Percentiles rank a stretch among this genome's conserved stretches.
phyloP scores from a whole-genome alignment of 768 basidiomycete genomes.

The Cystofilobasidium macerans region DNA sequence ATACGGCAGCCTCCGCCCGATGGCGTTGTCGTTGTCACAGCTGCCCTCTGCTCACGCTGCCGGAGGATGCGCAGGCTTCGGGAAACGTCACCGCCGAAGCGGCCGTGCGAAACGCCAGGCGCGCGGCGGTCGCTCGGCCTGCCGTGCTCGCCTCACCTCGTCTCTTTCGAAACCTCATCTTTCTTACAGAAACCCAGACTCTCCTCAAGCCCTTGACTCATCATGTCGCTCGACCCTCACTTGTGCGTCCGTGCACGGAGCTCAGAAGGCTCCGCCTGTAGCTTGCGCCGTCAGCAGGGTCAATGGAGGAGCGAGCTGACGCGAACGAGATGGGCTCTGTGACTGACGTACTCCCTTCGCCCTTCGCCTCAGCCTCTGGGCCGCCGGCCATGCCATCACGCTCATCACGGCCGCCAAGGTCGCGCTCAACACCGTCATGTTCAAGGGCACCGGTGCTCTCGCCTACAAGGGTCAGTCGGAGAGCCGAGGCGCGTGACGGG shows the following conservation, averaged over 20 bases:
- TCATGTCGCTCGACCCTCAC: conserved; percentile 29
- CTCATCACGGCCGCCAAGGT: conserved; percentile 29
- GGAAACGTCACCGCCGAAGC: too few relatives aligned
- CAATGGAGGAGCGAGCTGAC: background rate
- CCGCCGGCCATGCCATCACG: conserved; percentile 36
- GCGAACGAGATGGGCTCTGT: background rate
- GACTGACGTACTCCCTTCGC: background rate
- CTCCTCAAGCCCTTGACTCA: background rate
- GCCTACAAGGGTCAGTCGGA: conserved; percentile 29
- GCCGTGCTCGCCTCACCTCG: too few relatives aligned
- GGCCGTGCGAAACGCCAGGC: too few relatives aligned
- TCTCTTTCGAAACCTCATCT: too few relatives aligned
- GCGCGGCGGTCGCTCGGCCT: too few relatives aligned
- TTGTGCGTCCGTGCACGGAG: conserved; percentile 21
- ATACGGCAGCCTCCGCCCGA: too few relatives aligned
- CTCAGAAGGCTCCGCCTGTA: background rate
- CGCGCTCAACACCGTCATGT: conserved; percentile 13
- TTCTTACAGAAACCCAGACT: too few relatives aligned
- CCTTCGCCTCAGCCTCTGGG: conserved; percentile 35
- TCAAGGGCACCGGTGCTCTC: background rate
- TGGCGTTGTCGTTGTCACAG: too few relatives aligned
- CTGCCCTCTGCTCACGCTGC: too few relatives aligned
- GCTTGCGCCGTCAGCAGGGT: background rate
- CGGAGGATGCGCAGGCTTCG: too few relatives aligned
- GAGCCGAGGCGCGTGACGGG: too few relatives aligned